These are phyloP conservation scores for Aquilaria agallochum DNA, from an alignment of 441 rosid species.

Conservation along the genomic window DNA sequence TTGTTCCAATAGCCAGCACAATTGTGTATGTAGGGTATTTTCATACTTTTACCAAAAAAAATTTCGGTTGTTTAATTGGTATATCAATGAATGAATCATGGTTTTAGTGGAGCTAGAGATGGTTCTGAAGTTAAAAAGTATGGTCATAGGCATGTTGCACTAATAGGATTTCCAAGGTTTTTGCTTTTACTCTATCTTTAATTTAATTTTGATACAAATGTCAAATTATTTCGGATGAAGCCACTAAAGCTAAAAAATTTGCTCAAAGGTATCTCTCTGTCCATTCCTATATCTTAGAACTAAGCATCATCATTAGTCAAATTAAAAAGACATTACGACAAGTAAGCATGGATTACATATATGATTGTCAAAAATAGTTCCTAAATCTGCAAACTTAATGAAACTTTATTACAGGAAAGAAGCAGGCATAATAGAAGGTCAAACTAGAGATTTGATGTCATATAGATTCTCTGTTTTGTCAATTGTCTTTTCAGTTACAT, in stretches of 20 bases:
- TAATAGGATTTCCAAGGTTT: constrained; percentile 97
- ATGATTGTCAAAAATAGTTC: no score
- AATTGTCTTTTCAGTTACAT: no score
- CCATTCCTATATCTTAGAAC: not conserved
- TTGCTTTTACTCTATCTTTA: constrained; percentile 8
- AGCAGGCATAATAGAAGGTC: no score
- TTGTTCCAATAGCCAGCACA: no score
- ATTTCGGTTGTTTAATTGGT: constrained; percentile 8
- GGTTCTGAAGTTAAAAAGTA: constrained; percentile 98
- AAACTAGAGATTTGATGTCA: no score
- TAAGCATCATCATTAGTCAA: not conserved
- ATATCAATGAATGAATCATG: constrained; percentile 42
- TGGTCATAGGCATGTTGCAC: constrained; percentile 98
- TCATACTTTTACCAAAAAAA: not conserved
- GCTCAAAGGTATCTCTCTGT: constrained; percentile 49
- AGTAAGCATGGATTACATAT: no score
- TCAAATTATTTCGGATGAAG: constrained; percentile 42
- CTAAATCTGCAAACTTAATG: no score
- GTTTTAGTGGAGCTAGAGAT: constrained; percentile 94
- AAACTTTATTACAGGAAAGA: no score
- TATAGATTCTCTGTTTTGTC: no score
- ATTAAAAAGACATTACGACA: no score
- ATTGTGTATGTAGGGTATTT: not conserved
- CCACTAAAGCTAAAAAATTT: constrained; percentile 60
- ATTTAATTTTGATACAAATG: not conserved